phyloP scores from a whole-genome alignment of 163 green algal genomes.

The Scenedesmus sp. region DNA sequence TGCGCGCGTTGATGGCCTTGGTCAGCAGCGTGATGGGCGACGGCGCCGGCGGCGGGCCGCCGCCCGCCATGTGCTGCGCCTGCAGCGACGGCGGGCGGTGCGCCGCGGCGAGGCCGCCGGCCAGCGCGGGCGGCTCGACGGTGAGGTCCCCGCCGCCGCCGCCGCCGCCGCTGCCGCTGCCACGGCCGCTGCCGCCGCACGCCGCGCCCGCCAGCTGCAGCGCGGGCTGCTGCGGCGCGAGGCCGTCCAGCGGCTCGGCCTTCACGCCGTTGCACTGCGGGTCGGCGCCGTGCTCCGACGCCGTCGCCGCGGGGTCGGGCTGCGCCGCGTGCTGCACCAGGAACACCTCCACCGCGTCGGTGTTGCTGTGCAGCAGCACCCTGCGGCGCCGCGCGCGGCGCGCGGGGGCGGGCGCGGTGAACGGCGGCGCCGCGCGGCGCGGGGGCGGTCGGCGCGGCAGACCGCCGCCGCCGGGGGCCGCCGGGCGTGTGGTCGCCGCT shows the following conservation, averaged over 20 bases:
- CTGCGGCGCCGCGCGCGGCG: slow-evolving; percentile 35
- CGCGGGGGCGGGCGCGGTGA: too few relatives aligned
- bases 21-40: slow-evolving; percentile 40
- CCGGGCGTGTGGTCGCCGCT: too few relatives aligned
- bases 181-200: slow-evolving; percentile 5
- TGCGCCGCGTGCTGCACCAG: slow-evolving; percentile 62
- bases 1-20: slow-evolving; percentile 18
- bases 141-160: neutral
- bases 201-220: neutral
- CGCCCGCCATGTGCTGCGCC: slow-evolving; percentile 17
- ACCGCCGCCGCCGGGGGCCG: too few relatives aligned
- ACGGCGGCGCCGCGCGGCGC: too few relatives aligned
- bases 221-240: slow-evolving; percentile 23
- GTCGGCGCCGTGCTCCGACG: neutral
- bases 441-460: too few relatives aligned
- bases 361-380: slow-evolving; percentile 61
- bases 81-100: slow-evolving; percentile 15
- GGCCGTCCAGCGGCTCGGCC: neutral
- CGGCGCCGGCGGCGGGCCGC: neutral
- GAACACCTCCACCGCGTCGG: slow-evolving; percentile 69
- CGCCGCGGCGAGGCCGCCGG: neutral
- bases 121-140: neutral
- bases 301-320: neutral
- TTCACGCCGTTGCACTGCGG: neutral
- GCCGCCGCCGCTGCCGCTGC: neutral